phyloP scores from a whole-genome alignment of 768 basidiomycete species.

The Russula vinacea region DNA sequence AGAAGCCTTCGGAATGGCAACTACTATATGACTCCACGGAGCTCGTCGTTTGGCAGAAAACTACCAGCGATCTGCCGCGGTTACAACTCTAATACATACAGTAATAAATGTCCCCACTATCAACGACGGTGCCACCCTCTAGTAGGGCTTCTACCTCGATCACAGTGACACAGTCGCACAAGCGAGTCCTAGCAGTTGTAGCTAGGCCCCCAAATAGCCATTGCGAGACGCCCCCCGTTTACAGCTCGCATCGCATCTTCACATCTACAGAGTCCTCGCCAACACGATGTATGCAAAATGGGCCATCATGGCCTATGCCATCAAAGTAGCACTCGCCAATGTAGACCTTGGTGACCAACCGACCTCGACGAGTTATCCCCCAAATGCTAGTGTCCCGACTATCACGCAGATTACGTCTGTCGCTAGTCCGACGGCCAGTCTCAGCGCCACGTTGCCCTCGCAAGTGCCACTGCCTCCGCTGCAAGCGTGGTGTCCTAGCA shows the following conservation, averaged over 20 bases:
- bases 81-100: too few species aligned
- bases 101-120: too few species aligned
- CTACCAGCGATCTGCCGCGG: too few species aligned
- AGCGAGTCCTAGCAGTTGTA: background rate
- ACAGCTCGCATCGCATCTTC: background rate
- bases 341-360: conserved; percentile 16
- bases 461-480: conserved; percentile 61
- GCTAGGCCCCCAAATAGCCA: background rate
- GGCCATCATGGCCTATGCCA: conserved; percentile 24
- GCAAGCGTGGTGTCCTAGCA: conserved; percentile 72
- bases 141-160: background rate
- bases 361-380: background rate
- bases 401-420: conserved; percentile 57
- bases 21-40: too few species aligned
- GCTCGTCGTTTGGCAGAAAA: too few species aligned
- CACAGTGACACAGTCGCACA: background rate
- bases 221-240: background rate
- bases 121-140: background rate
- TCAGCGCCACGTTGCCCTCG: conserved; percentile 55
- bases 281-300: conserved; percentile 34
- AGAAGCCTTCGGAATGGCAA: too few species aligned
- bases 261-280: conserved; percentile 23
- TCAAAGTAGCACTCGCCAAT: conserved; percentile 12
- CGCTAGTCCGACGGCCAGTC: conserved; percentile 58
- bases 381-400: conserved; percentile 33